A percentile compares a stretch with the other conserved stretches of the same genome.
phyloP scores from a whole-genome alignment of 208 protist genomes.

The Leishmania turanica region DNA sequence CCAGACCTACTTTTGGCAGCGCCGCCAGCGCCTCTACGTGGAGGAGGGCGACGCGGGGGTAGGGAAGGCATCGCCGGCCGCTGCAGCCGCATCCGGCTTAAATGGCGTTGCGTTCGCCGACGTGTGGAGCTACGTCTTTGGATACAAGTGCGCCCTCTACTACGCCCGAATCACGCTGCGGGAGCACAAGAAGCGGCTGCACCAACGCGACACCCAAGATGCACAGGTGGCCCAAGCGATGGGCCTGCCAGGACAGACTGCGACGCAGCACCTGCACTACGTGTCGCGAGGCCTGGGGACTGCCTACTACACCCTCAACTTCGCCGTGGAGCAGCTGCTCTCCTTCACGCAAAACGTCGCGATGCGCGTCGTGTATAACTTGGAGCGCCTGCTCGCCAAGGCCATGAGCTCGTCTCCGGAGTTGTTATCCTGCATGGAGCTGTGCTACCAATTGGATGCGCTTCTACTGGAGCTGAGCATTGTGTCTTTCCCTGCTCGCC shows the following conservation, averaged over 20 bases:
- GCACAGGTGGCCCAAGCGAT: constrained; percentile 40
- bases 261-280: constrained; percentile 25
- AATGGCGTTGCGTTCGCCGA: constrained; percentile 32
- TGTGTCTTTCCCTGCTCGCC: constrained; percentile 50
- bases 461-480: constrained; percentile 60
- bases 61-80: neutral
- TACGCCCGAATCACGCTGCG: constrained; percentile 71
- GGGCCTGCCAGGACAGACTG: constrained; percentile 18
- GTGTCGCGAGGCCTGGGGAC: constrained; percentile 64
- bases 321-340: constrained; percentile 78
- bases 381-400: constrained; percentile 46
- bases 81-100: neutral
- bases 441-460: constrained; percentile 67
- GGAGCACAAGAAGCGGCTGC: constrained; percentile 65
- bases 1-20: constrained; percentile 73
- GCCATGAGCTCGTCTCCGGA: constrained; percentile 10
- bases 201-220: constrained; percentile 52
- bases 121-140: constrained; percentile 84
- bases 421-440: constrained; percentile 52
- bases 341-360: constrained; percentile 64
- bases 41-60: neutral
- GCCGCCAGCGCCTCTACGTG: constrained; percentile 40
- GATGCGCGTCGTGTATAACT: constrained; percentile 44
- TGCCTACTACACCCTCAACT: constrained; percentile 79
- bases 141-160: constrained; percentile 80